phyloP scores from a whole-genome alignment of 441 rosid genomes.

The Populus hybrid region DNA sequence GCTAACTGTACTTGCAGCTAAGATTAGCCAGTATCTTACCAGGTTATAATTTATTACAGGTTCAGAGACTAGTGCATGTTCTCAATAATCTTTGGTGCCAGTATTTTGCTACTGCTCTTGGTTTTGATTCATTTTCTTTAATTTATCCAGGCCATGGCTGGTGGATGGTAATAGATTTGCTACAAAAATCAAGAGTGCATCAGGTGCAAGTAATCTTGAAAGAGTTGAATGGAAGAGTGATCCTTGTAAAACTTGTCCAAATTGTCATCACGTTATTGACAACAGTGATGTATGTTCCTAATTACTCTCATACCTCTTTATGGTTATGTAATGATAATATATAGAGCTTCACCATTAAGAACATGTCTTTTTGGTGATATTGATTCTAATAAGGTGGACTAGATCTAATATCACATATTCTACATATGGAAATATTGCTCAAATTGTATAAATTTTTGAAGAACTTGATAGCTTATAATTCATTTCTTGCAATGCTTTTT shows the following conservation, averaged over 20 bases:
- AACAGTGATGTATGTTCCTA: conserved; percentile 66
- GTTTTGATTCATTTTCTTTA: conserved; percentile 21
- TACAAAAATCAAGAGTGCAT: conserved; percentile 78
- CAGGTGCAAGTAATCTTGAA: conserved; percentile 31
- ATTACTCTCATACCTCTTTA: conserved; percentile 4
- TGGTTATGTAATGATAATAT: neutral
- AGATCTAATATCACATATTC: neutral
- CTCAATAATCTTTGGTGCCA: neutral
- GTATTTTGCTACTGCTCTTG: neutral
- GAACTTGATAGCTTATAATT: neutral
- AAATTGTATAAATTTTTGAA: neutral
- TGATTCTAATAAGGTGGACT: neutral
- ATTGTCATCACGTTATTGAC: conserved; percentile 70
- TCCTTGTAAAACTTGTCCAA: conserved; percentile 81
- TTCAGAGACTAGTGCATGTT: neutral
- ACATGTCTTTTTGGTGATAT: neutral
- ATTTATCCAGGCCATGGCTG: conserved; percentile 64
- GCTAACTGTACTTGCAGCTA: neutral
- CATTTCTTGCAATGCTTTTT: neutral
- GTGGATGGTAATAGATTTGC: conserved; percentile 81
- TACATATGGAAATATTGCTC: neutral
- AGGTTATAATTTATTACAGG: neutral
- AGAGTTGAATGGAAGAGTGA: conserved; percentile 70
- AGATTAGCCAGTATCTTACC: neutral
- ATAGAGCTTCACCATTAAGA: neutral